Base-by-base conservation (phyloP, 768 basidiomycete genomes). In the Lactarius hengduanensis region DNA sequence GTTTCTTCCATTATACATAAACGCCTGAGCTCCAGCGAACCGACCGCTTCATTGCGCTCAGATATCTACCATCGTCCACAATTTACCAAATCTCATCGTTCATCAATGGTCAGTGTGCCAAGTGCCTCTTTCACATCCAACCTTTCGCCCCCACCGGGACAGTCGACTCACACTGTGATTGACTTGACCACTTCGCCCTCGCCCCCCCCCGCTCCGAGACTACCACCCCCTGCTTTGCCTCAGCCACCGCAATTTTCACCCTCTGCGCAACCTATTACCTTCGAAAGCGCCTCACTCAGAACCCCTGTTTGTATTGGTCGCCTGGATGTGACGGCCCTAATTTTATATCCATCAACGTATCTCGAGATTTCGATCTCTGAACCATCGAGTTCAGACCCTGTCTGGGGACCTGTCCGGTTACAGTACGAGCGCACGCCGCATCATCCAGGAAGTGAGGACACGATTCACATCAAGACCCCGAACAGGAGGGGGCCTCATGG, bases 301-400 rank as follows among this genome's bases (percentile, higher is more conserved):
- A 91, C 90, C 0, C 90, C 92, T 18, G 86, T 96, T 61, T 96
- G 94, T 75, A 94, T 96, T 57, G 94, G 94, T 1, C 89, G 91
- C 65, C 80, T 96, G 41, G 81, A 82, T n/a, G 88, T 88, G 22
- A 92, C 90, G 20, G 93, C 92, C 16, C 84, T 96, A 32, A 86
- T 96, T 40, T 81, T 94, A n/a, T 92, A 93, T 75, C 92, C 90
- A 9, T 84, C 90, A 20, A 73, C 82, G 34, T 94, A 92, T 74
- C 77, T 94, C 41, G 73, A 80, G 60, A 81, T 82, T 15, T 63
- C 68, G n/a, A 65, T 65, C 8, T 67, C 62, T 26, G 62, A 59
- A 28, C 26, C 59, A 55, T 75, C 78, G 57, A 57, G 66, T 57
- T 73, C 69, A 54, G 86, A 87, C 32, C 71, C 77, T 8, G 88